These are phyloP conservation scores for Sporobolomyces pararoseus DNA, from an alignment of 768 basidiomycete species.

Conservation along the genomic window DNA sequence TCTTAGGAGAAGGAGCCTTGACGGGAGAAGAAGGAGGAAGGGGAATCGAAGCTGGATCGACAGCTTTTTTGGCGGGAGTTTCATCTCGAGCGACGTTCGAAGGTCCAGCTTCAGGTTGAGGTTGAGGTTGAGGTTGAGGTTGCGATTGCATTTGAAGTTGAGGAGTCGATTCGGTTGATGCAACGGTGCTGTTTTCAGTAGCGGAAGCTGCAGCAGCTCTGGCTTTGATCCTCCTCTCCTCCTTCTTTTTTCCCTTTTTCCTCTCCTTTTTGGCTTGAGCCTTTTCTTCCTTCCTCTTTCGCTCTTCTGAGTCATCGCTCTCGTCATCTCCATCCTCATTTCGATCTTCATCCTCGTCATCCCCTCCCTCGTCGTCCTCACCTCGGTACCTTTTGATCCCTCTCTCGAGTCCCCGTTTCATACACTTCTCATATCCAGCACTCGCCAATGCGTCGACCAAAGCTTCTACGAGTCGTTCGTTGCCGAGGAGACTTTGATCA, in stretches of 20 bases:
- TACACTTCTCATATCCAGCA: slow-evolving; percentile 6
- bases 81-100: not conserved
- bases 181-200: not conserved
- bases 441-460: slow-evolving; percentile 6
- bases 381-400: not conserved
- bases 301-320: not conserved
- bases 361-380: not conserved
- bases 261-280: not conserved
- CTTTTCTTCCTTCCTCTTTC: not conserved
- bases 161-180: not conserved
- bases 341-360: not conserved
- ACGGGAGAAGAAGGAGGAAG: slow-evolving; percentile 9
- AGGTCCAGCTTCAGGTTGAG: not conserved
- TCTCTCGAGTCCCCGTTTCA: not conserved
- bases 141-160: not conserved
- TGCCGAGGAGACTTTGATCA: slow-evolving; percentile 1
- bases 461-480: slow-evolving; percentile 6
- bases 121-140: not conserved
- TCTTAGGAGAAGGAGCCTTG: slow-evolving; percentile 2
- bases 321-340: not conserved
- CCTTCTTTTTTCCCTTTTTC: slow-evolving; percentile 16
- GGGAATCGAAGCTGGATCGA: slow-evolving; percentile 14
- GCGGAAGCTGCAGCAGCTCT: not conserved
- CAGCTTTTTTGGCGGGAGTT: not conserved
- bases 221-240: not conserved